phyloP scores from a whole-genome alignment of 106 monocot species.

The Xerophyta viscosa region DNA sequence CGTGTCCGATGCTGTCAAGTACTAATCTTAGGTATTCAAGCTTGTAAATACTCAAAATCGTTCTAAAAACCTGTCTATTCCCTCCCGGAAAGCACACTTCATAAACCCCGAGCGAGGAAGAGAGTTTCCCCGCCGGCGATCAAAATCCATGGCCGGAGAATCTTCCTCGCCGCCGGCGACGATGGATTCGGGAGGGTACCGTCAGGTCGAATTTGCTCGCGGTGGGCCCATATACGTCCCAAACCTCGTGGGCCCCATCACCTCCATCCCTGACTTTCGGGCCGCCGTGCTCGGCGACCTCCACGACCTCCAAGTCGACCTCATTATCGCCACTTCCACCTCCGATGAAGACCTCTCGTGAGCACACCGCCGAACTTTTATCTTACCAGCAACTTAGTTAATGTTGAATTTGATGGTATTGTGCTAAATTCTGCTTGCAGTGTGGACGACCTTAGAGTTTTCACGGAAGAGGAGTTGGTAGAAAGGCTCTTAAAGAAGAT shows the following conservation, averaged over 20 bases:
- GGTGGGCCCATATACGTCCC: constrained; percentile 82
- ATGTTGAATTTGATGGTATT: not conserved
- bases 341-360: constrained; percentile 61
- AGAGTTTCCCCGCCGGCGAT: no score
- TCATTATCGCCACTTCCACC: constrained; percentile 6
- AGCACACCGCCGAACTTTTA: not conserved
- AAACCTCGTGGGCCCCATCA: constrained; percentile 45
- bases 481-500: constrained; percentile 61
- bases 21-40: no score
- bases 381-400: not conserved
- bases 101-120: no score
- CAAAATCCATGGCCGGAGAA: no score
- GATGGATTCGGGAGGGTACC: no score
- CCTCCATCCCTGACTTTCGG: constrained; percentile 48
- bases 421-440: constrained; percentile 21
- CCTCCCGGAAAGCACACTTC: no score
- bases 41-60: no score
- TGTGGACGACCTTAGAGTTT: constrained; percentile 68
- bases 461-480: constrained; percentile 84
- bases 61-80: no score
- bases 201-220: no score
- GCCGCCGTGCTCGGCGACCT: constrained; percentile 46
- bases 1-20: no score
- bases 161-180: no score
- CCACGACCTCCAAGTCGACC: constrained; percentile 1